phyloP scores from a whole-genome alignment of 2,329 filamentous ascomycete species.

The Ceratocystis cubensis region DNA sequence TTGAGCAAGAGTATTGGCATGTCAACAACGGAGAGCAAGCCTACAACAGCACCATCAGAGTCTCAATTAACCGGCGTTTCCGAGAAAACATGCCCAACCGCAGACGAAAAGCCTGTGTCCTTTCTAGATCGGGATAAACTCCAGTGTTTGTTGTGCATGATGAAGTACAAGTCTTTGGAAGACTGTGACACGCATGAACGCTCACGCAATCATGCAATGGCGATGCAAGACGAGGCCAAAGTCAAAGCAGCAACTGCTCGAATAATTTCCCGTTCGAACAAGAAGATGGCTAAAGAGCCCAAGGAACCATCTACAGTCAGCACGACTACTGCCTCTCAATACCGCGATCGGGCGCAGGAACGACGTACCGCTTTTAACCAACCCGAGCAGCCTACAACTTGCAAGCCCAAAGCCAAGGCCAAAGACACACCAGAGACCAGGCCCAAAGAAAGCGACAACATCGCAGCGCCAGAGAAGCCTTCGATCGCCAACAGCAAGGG shows the following conservation, averaged over 20 bases:
- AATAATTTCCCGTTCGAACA: constrained; percentile 28
- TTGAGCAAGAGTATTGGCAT: constrained; percentile 13
- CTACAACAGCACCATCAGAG: not conserved
- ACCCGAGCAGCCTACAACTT: constrained; percentile 37
- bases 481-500: constrained; percentile 41
- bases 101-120: constrained; percentile 28
- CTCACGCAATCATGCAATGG: constrained; percentile 33
- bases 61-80: not conserved
- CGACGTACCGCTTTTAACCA: constrained; percentile 51
- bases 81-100: constrained; percentile 11
- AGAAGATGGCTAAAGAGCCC: constrained; percentile 23
- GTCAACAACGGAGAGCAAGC: constrained; percentile 6
- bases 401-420: constrained; percentile 23
- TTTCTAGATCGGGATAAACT: constrained; percentile 45
- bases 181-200: constrained; percentile 34
- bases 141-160: constrained; percentile 36
- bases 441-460: constrained; percentile 25
- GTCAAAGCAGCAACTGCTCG: constrained; percentile 38
- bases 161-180: constrained; percentile 35
- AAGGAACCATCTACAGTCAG: constrained; percentile 23
- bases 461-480: not conserved
- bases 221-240: constrained; percentile 31
- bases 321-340: constrained; percentile 28
- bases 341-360: constrained; percentile 57
- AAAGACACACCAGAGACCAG: constrained; percentile 25